Percentiles rank a stretch among this genome's conserved stretches.
These are phyloP conservation scores for Solanum bulbocastanum DNA, from an alignment of 257 asterid genomes.

Conservation along the genomic window DNA sequence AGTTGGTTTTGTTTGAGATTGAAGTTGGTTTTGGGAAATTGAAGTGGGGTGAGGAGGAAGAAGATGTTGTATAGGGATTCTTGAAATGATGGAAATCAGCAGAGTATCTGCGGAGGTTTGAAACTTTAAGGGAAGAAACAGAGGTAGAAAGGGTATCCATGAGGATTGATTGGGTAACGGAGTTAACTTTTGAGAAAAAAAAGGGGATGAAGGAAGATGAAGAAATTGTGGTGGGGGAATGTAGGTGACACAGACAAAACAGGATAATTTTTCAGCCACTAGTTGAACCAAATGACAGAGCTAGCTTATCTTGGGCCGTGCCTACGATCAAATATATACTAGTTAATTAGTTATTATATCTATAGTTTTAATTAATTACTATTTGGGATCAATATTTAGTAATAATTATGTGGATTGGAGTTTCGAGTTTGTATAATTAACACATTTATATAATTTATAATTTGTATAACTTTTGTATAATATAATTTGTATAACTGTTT, in stretches of 20 bases:
- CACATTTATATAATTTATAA: accelerated
- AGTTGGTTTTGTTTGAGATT: constrained; percentile 8
- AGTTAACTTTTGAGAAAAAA: background rate
- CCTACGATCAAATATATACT: no score
- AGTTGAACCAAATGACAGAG: background rate
- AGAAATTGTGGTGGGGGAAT: background rate
- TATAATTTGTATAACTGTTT: no score
- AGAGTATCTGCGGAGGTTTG: constrained; percentile 15
- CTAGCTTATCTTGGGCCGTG: background rate
- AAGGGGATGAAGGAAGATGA: background rate
- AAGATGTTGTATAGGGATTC: background rate
- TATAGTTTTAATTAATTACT: no score
- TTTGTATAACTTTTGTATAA: no score
- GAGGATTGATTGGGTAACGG: background rate
- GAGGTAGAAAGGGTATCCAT: constrained; percentile 42
- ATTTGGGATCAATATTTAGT: accelerated
- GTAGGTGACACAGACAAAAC: background rate
- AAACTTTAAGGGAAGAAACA: constrained; percentile 19
- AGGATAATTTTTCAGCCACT: background rate
- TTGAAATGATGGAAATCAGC: constrained; percentile 13
- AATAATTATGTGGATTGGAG: accelerated
- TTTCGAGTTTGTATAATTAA: no score
- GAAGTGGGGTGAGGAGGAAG: background rate
- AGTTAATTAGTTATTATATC: accelerated
- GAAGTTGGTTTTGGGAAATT: constrained; percentile 1